These are phyloP conservation scores for Eleusine coracana DNA, from an alignment of 176 grass and related monocot species.

Conservation along the genomic window DNA sequence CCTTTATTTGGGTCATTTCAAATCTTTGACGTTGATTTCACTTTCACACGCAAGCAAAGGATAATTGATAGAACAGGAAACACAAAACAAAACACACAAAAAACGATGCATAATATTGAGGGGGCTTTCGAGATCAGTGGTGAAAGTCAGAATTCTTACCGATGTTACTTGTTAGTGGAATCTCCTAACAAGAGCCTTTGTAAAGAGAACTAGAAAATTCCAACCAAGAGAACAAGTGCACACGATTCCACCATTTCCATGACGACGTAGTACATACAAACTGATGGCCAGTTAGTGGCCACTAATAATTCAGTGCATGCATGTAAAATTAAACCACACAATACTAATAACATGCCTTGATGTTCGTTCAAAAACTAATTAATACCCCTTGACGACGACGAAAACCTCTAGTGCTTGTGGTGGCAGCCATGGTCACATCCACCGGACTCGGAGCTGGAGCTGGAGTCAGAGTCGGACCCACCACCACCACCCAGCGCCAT, in stretches of 20 bases:
- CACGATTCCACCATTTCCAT: not conserved
- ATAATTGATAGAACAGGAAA: not conserved
- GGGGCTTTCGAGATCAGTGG: not conserved
- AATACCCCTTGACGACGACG: not conserved
- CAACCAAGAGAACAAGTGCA: not conserved
- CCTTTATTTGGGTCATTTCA: too few relatives aligned
- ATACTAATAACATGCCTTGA: not conserved
- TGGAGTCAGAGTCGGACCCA: not conserved
- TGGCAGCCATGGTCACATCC: conserved; percentile 40
- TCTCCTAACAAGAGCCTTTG: not conserved
- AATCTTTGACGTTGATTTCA: too few relatives aligned
- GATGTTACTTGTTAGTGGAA: not conserved
- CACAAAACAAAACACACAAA: too few relatives aligned
- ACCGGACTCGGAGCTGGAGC: conserved; percentile 29
- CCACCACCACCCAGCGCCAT: not conserved
- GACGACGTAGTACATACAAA: not conserved
- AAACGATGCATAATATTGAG: too few relatives aligned
- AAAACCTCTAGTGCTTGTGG: conserved; percentile 45
- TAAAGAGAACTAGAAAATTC: not conserved
- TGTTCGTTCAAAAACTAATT: not conserved
- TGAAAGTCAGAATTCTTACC: not conserved
- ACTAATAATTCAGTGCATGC: not conserved
- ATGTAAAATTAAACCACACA: not conserved
- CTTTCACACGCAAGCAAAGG: too few relatives aligned
- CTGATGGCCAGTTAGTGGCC: not conserved